Conservation (phyloP, 2,329 filamentous ascomycete genomes). For the Cercospora zeae-maydis region DNA sequence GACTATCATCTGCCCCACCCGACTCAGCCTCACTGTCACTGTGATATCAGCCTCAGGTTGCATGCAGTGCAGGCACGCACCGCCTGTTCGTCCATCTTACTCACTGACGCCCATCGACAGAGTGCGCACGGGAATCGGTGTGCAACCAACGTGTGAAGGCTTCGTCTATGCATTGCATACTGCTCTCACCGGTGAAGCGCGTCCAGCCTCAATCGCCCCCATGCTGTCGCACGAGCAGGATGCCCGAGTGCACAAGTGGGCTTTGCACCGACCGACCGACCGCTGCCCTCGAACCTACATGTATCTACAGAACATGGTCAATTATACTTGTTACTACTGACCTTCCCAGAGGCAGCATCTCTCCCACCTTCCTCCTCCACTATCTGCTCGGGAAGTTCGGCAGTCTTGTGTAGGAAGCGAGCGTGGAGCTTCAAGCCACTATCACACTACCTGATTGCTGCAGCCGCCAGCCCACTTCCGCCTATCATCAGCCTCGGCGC, state of each 20-base stretch:
- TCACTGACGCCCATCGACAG: not conserved
- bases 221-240: not conserved
- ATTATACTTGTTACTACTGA: not conserved
- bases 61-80: not conserved
- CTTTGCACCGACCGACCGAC: too few relatives aligned
- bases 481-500: not conserved
- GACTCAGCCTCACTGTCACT: not conserved
- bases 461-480: not conserved
- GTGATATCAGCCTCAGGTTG: not conserved
- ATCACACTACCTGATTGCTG: constrained; percentile 1
- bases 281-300: too few relatives aligned
- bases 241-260: not conserved
- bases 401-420: not conserved
- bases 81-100: not conserved
- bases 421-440: not conserved
- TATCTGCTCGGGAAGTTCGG: not conserved
- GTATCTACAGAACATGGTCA: not conserved
- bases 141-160: not conserved
- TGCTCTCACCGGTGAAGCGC: not conserved
- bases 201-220: not conserved
- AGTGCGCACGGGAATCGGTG: not conserved
- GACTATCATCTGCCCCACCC: not conserved
- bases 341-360: not conserved
- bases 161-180: not conserved
- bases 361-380: not conserved